A percentile compares a stretch with the other conserved stretches of the same genome.
These are phyloP conservation scores for Ogataea corticis DNA, from an alignment of 805 yeast genomes.

Conservation along the genomic window DNA sequence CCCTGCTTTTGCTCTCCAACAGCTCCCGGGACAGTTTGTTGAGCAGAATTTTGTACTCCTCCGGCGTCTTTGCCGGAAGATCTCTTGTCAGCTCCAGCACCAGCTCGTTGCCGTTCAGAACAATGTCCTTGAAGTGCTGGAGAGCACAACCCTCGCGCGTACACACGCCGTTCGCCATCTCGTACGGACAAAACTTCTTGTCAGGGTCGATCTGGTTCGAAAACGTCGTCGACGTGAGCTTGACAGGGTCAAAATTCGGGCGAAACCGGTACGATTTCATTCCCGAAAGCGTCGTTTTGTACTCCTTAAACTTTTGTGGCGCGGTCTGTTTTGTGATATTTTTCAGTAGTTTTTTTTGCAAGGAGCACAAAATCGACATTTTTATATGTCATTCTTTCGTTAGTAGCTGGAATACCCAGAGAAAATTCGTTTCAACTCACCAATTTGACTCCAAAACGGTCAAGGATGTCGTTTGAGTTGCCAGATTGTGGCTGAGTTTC, in stretches of 20 bases:
- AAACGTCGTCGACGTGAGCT: conserved; percentile 20
- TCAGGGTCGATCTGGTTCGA: conserved; percentile 18
- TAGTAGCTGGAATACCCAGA: background rate
- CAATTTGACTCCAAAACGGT: conserved; percentile 7
- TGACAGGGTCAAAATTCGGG: conserved; percentile 18
- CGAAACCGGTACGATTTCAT: conserved; percentile 20
- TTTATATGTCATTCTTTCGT: background rate
- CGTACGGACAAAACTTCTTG: conserved; percentile 17
- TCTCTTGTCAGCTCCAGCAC: conserved; percentile 15
- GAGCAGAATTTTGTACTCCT: conserved; percentile 10
- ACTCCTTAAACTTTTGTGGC: conserved; percentile 15
- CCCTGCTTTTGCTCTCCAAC: conserved; percentile 5
- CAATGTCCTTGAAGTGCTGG: conserved; percentile 19
- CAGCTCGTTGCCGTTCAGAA: conserved; percentile 12
- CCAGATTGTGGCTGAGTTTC: background rate
- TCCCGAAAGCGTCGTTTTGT: conserved; percentile 13
- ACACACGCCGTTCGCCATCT: conserved; percentile 17
- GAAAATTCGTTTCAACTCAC: conserved; percentile 5
- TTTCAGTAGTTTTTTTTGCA: background rate
- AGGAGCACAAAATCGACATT: conserved; percentile 5
- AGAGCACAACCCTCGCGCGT: conserved; percentile 9
- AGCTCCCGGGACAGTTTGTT: conserved; percentile 9
- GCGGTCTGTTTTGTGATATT: conserved; percentile 6
- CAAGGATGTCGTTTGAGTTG: conserved; percentile 5
- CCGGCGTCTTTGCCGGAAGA: conserved; percentile 12